Base-by-base conservation (phyloP, 2,329 filamentous ascomycete species). In the Drechmeria coniospora region DNA sequence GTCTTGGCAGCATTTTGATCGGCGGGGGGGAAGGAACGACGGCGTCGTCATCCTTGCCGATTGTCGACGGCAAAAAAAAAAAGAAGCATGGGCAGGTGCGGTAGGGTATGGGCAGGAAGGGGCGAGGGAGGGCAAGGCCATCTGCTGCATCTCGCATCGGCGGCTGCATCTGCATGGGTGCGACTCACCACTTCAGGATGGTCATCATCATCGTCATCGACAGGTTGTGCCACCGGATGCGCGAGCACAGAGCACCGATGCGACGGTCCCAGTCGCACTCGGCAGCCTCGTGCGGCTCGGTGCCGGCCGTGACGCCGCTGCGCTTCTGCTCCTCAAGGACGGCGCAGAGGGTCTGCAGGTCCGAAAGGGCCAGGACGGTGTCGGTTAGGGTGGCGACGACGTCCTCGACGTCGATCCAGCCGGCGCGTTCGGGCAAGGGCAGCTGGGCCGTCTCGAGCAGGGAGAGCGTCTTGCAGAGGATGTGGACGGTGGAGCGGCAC, bases 171-270 rank as follows among this genome's bases (percentile, higher is more conserved):
- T 21, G 20, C 10, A n/a, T 11, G 20, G 10, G 20, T 10, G 18
- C 12, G 18, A 36, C 45, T 38, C 39, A 54, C 51, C 51, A 54
- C 37, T 54, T 53, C 13, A 54, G 37, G 23, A 54, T 49, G 4
- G 50, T 54, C 42, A 50, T 51, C 43, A 54, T 51, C 44, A 54
- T 49, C 11, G 47, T 50, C 38, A 54, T 51, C n/a, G 50, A 53
- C 13, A 54, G 37, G 25, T 49, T 51, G 37, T 53, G 51, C 48
- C 49, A 54, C 17, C 47, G 44, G 7, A 54, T 44, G 5, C 51
- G 41, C 2, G 47, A 42, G 25, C 44, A 52, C 4, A 54, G 36
- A 5, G 40, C 38, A 15, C 33, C 42, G 16, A 50, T 38, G 17
- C 36, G 35, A 36, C 45, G 44, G 28, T 43, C 42, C n/a, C 36